Percentiles rank a stretch among this genome's conserved stretches.
Evolutionary conservation across 2,329 filamentous ascomycete species (phyloP).

Genomic region (Teratosphaeria viscida): DNA sequence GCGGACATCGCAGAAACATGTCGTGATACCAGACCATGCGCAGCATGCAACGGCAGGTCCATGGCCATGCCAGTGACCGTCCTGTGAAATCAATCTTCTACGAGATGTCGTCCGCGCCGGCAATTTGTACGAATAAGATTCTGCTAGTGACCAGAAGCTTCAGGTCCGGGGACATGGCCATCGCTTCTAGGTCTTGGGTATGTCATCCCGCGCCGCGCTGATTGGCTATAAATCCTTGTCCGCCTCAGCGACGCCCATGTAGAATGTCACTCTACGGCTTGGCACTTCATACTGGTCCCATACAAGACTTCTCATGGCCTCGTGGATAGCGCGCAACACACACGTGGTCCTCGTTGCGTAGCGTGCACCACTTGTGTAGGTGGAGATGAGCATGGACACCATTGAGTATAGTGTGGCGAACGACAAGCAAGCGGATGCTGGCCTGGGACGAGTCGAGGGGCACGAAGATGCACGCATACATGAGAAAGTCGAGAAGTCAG

Average conservation of each 20-base stretch:
- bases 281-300: background rate
- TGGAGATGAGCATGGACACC: constrained; percentile 9
- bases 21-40: too few relatives aligned
- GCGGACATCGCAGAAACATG: too few relatives aligned
- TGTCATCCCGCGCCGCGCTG: background rate
- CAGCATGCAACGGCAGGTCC: too few relatives aligned
- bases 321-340: background rate
- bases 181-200: background rate
- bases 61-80: too few relatives aligned
- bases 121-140: background rate
- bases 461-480: background rate
- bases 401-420: constrained; percentile 10
- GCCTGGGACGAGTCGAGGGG: constrained; percentile 2
- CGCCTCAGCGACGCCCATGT: background rate
- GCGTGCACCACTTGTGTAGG: background rate
- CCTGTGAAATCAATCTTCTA: too few relatives aligned
- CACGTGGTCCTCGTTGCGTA: background rate
- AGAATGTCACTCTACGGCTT: background rate
- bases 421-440: constrained; percentile 7
- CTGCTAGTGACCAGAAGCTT: background rate
- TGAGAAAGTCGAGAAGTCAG: background rate
- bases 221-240: background rate
- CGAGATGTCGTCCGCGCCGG: background rate
- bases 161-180: background rate
- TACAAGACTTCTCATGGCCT: background rate